Conservation (phyloP, 768 basidiomycete species). For the Calocybe gangraenosa region DNA sequence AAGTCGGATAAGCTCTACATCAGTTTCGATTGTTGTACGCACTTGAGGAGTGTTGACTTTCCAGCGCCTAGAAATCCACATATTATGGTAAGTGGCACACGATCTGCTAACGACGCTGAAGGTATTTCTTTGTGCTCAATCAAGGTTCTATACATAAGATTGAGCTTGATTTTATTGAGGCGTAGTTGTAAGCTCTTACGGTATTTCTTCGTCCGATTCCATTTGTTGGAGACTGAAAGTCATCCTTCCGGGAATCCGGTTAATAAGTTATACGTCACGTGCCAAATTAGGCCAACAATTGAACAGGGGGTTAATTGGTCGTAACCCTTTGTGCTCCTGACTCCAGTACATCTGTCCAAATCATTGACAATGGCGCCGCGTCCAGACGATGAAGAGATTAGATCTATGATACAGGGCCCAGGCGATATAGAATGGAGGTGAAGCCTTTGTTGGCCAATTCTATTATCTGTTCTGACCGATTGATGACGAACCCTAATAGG, state of each 20-base stretch:
- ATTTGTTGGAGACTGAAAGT: conserved; percentile 20
- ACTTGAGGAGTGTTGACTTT: conserved; percentile 90
- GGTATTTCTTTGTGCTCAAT: conserved; percentile 19
- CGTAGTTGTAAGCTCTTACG: conserved; percentile 31
- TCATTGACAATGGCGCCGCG: background rate
- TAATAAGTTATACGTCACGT: too few species aligned
- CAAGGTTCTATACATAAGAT: conserved; percentile 18
- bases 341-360: too few species aligned
- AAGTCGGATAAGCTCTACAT: background rate
- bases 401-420: conserved; percentile 70
- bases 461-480: background rate
- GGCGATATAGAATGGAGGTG: conserved; percentile 82
- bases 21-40: conserved; percentile 16
- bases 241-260: too few species aligned
- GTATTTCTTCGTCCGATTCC: conserved; percentile 58
- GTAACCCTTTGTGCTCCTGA: too few species aligned
- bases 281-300: too few species aligned
- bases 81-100: conserved; percentile 88
- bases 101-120: conserved; percentile 2
- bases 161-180: background rate
- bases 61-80: conserved; percentile 94
- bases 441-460: background rate
- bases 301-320: too few species aligned
- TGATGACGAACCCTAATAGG: conserved; percentile 28
- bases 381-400: conserved; percentile 38